Percentiles rank a stretch among this genome's conserved stretches.
phyloP scores from a whole-genome alignment of 768 basidiomycete species.

The Kondoa subrosea region DNA sequence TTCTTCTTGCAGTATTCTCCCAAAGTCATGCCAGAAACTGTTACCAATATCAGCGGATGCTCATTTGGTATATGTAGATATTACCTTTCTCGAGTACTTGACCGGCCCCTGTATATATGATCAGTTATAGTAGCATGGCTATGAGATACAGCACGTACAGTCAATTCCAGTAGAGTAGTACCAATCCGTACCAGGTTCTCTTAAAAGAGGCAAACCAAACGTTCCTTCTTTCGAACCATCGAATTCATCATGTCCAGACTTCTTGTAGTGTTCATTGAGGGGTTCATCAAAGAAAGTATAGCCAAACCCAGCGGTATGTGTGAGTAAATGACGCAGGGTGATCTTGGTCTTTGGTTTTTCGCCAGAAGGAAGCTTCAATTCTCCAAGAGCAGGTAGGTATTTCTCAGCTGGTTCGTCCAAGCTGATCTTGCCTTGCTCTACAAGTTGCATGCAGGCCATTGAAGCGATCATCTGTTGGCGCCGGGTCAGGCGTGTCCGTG shows the following conservation, averaged over 20 bases:
- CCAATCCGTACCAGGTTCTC: constrained; percentile 16
- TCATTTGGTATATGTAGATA: constrained; percentile 7
- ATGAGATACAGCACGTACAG: background rate
- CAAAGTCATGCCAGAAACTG: constrained; percentile 14
- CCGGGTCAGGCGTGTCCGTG: background rate
- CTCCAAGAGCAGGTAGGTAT: constrained; percentile 11
- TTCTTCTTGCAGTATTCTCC: constrained; percentile 15
- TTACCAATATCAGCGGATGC: constrained; percentile 12
- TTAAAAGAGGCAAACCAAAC: constrained; percentile 7
- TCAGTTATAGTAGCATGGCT: background rate
- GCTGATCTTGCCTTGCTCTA: constrained; percentile 16
- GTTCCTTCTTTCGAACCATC: constrained; percentile 4
- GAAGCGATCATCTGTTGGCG: constrained; percentile 13
- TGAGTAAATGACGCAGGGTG: constrained; percentile 17
- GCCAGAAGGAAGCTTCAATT: constrained; percentile 11
- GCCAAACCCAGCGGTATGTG: constrained; percentile 18
- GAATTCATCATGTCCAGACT: constrained; percentile 7
- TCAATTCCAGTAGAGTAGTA: constrained; percentile 6
- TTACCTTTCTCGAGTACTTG: background rate
- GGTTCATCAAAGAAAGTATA: constrained; percentile 15
- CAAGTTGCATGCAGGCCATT: constrained; percentile 18
- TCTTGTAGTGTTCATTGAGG: constrained; percentile 4
- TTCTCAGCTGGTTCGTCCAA: constrained; percentile 18
- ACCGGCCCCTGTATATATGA: background rate
- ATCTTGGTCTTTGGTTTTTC: constrained; percentile 17